Evolutionary conservation across 495 filamentous ascomycete genomes (phyloP).

Genomic region (Aspergillus kassunensis): DNA sequence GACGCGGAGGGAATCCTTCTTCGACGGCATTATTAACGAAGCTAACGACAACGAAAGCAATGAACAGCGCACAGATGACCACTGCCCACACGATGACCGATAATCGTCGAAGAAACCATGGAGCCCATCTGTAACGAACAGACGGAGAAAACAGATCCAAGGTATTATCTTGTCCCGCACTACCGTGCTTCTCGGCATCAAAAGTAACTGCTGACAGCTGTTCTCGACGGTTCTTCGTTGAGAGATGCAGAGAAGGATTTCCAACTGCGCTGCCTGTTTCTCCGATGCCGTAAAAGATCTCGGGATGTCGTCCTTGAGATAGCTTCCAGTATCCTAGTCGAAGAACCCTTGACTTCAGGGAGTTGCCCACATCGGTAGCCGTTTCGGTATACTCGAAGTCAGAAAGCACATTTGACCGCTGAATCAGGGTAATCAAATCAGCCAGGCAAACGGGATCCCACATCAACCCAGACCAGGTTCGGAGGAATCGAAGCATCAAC

Average conservation of each 20-base stretch:
- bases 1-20: slow-evolving; percentile 64
- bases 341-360: slow-evolving; percentile 49
- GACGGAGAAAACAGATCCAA: slow-evolving; percentile 43
- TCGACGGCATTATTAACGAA: slow-evolving; percentile 66
- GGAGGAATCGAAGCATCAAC: slow-evolving; percentile 45
- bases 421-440: slow-evolving; percentile 69
- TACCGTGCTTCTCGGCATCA: slow-evolving; percentile 41
- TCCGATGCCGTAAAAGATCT: slow-evolving; percentile 63
- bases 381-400: slow-evolving; percentile 62
- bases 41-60: slow-evolving; percentile 71
- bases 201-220: slow-evolving; percentile 33
- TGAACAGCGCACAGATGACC: slow-evolving; percentile 58
- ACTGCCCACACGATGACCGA: slow-evolving; percentile 61
- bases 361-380: slow-evolving; percentile 43
- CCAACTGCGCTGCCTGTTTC: slow-evolving; percentile 55
- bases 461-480: slow-evolving; percentile 64
- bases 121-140: slow-evolving; percentile 63
- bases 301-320: slow-evolving; percentile 43
- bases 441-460: slow-evolving; percentile 83
- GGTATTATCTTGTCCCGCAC: slow-evolving; percentile 27
- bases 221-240: slow-evolving; percentile 27
- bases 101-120: slow-evolving; percentile 69
- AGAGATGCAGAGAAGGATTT: slow-evolving; percentile 51
- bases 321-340: slow-evolving; percentile 80
- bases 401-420: slow-evolving; percentile 70